Evolutionary conservation across 805 yeast species (phyloP).

Genomic region (Yamadazyma phyllophila): DNA sequence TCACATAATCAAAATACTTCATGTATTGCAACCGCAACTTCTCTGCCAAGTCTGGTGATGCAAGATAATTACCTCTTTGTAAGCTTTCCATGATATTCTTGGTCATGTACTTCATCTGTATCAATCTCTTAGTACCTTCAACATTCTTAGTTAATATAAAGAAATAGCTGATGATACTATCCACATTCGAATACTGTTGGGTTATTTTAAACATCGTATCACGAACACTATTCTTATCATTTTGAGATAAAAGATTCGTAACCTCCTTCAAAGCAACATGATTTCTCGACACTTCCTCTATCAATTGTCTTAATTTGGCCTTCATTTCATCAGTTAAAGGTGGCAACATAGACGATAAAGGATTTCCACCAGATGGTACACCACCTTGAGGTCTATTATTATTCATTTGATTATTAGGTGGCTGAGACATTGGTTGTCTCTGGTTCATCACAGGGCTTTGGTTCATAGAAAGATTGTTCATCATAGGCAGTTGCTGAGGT

Average conservation of each 20-base stretch:
- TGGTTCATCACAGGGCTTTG: conserved; percentile 13
- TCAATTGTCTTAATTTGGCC: conserved; percentile 56
- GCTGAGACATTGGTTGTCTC: conserved; percentile 2
- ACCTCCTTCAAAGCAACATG: conserved; percentile 67
- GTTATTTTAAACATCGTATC: conserved; percentile 53
- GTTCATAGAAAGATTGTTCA: conserved; percentile 12
- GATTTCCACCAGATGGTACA: background rate
- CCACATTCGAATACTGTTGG: conserved; percentile 65
- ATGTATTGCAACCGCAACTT: conserved; percentile 71
- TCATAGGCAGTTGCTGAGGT: conserved; percentile 14
- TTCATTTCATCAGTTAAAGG: conserved; percentile 59
- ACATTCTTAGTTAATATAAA: conserved; percentile 71
- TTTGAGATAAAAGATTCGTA: conserved; percentile 56
- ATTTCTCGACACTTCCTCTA: conserved; percentile 66
- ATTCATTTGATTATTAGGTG: conserved; percentile 4
- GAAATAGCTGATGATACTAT: conserved; percentile 75
- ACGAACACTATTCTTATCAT: conserved; percentile 61
- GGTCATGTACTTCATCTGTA: conserved; percentile 77
- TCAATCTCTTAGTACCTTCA: conserved; percentile 71
- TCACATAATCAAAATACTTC: conserved; percentile 71
- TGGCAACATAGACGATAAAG: conserved; percentile 24
- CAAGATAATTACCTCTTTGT: conserved; percentile 61
- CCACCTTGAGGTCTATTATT: conserved; percentile 4
- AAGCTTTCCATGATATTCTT: conserved; percentile 71
- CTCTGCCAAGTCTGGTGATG: conserved; percentile 69